Evolutionary conservation across 2,329 filamentous ascomycete species (phyloP).

Genomic region (Pseudogymnoascus sp.): DNA sequence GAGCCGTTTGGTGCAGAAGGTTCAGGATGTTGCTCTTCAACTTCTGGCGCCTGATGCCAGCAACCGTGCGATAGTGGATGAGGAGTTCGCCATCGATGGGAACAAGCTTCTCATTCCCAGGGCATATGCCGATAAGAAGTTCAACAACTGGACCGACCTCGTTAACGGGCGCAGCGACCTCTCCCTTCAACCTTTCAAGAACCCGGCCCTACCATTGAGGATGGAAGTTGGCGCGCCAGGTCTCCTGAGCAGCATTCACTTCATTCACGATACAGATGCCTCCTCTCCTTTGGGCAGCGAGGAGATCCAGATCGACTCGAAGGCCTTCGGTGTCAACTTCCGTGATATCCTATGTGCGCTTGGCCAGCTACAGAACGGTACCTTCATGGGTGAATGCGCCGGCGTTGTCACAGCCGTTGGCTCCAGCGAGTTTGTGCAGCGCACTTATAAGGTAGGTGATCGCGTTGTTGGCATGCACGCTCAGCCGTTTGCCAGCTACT

Average conservation of each 20-base stretch:
- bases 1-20: neutral
- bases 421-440: constrained; percentile 21
- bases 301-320: constrained; percentile 30
- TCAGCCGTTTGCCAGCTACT: constrained; percentile 12
- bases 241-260: constrained; percentile 14
- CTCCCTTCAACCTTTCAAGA: neutral
- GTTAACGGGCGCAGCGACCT: neutral
- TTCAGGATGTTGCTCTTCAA: neutral
- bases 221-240: constrained; percentile 12
- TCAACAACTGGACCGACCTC: neutral
- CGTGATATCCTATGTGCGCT: constrained; percentile 32
- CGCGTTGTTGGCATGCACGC: constrained; percentile 2
- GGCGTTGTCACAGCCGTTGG: constrained; percentile 28
- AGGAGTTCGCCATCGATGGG: neutral
- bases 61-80: neutral
- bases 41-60: neutral
- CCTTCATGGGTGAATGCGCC: constrained; percentile 25
- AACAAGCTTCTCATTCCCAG: neutral
- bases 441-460: constrained; percentile 30
- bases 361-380: constrained; percentile 8
- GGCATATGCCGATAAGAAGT: neutral
- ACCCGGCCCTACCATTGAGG: neutral
- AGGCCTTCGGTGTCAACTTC: constrained; percentile 35
- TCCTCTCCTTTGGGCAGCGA: constrained; percentile 15
- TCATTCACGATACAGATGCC: constrained; percentile 10